Evolutionary conservation across 805 yeast genomes (phyloP), one percentile per base, ranked within the genome.

Genomic region (Yarrowia sp.): DNA sequence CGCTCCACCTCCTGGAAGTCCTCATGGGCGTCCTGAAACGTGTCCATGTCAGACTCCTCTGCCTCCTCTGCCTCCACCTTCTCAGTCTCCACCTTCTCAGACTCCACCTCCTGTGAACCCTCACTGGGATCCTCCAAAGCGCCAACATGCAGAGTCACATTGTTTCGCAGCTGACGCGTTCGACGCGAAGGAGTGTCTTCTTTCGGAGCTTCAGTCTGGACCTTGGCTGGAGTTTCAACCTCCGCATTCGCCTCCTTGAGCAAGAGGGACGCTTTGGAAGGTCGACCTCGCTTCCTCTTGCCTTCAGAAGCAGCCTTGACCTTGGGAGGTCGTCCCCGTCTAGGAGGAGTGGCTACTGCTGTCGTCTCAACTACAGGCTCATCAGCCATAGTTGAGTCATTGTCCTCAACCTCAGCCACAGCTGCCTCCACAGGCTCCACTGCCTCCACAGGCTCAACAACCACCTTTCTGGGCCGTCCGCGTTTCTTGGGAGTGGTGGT

Each of bases 1-100:
- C 36, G 14, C 1, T 32, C 16, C 8, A 16, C 12, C 24, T 30
- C 38, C 38, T 48, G 54, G 22, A 48, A 48, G 12, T 30, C 38
- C 17, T 48, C 54, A 16, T 48, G 54, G 14, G 54, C 54, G 54
- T 48, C 54, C 38, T 48, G 28, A n/a, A 48, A 48, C 5, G 54
- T 48, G 19, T 48, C 54, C 36, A 32, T 11, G 36, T 48, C 54
- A 6, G 54, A 48, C 16, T 30, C 35, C 4, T 44, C 21, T 5
- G 22, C 41, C 2, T n/a, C 40, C 16, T 8, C n/a, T 12, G 41
- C 16, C 26, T 7, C 21, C 17, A 9, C 22, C 14, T 17, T 12
- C 22, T 9, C 33, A 32, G n/a, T n/a, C n/a, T n/a, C n/a, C n/a
- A 32, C 33, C 12, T 32, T 14, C 33, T 32, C 33, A 4, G n/a